phyloP scores from a whole-genome alignment of 2,329 filamentous ascomycete genomes.

The Emericellopsis atlantica region DNA sequence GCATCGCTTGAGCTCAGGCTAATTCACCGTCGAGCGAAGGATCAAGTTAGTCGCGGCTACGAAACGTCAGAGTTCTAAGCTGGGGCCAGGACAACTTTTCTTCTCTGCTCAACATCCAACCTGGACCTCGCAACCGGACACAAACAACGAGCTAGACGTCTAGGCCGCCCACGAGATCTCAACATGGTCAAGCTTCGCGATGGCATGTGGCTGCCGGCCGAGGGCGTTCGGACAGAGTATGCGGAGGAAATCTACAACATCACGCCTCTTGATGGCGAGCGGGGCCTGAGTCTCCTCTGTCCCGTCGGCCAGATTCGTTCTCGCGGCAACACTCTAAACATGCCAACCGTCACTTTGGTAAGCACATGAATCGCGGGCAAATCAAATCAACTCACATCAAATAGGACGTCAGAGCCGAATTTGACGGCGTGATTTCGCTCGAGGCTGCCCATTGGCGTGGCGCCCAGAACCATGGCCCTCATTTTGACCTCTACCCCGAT shows the following conservation, averaged over 20 bases:
- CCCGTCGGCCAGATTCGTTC: conserved; percentile 39
- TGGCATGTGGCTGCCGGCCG: conserved; percentile 50
- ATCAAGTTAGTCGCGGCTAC: no score
- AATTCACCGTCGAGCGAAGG: no score
- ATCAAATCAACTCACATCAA: not conserved
- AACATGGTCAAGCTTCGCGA: conserved; percentile 20
- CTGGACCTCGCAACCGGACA: not conserved
- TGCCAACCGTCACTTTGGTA: conserved; percentile 33
- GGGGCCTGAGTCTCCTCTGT: conserved; percentile 39
- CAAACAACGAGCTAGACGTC: no score
- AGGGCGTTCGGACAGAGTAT: conserved; percentile 48
- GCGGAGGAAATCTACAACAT: conserved; percentile 49
- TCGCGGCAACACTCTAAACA: conserved; percentile 42
- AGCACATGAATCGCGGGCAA: not conserved
- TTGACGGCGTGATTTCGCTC: conserved; percentile 25
- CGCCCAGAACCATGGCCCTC: conserved; percentile 20
- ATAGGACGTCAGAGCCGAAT: conserved; percentile 19
- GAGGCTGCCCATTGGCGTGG: conserved; percentile 26
- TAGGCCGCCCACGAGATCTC: not conserved
- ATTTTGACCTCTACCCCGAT: conserved; percentile 24
- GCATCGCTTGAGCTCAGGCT: no score
- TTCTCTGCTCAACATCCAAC: no score
- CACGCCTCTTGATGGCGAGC: conserved; percentile 28
- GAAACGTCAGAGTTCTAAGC: no score
- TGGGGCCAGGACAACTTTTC: no score